Evolutionary conservation across 2,329 filamentous ascomycete species (phyloP).

Genomic region (Botrytis medusae): DNA sequence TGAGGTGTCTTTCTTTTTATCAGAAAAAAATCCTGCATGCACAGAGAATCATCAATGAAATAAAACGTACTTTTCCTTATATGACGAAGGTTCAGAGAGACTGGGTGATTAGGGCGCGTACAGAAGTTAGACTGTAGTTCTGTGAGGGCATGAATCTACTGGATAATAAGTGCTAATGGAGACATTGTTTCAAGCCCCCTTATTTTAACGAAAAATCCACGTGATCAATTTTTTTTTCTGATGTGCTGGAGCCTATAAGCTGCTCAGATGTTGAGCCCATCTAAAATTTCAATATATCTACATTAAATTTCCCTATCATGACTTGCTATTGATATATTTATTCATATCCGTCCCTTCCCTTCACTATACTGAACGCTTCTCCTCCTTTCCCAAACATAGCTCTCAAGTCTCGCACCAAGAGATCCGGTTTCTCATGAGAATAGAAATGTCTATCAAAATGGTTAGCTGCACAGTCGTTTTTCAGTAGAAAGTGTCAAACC

Average conservation of each 20-base stretch:
- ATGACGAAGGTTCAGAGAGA: not conserved
- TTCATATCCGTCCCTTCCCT: not conserved
- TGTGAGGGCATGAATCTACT: not conserved
- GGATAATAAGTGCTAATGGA: not conserved
- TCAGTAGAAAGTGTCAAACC: too few species aligned
- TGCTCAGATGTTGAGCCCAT: fast-evolving
- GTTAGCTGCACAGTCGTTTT: too few species aligned
- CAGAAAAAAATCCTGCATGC: not conserved
- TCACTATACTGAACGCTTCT: not conserved
- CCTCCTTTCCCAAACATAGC: not conserved
- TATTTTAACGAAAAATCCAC: not conserved
- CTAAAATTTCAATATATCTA: not conserved
- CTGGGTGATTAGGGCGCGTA: not conserved
- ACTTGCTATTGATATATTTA: fast-evolving
- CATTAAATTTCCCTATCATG: fast-evolving
- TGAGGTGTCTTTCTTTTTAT: not conserved
- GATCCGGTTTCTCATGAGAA: not conserved
- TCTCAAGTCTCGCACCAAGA: not conserved
- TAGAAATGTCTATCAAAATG: not conserved
- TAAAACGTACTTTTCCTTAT: not conserved
- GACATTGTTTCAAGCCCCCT: not conserved
- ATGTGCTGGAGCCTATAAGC: not conserved
- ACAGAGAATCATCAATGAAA: not conserved
- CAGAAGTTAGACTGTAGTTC: not conserved
- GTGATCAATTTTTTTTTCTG: not conserved